Percentiles rank a stretch among this genome's conserved stretches.
These are phyloP conservation scores for Puccinia polysora DNA, from an alignment of 1,284 basidiomycete species.

Conservation along the genomic window DNA sequence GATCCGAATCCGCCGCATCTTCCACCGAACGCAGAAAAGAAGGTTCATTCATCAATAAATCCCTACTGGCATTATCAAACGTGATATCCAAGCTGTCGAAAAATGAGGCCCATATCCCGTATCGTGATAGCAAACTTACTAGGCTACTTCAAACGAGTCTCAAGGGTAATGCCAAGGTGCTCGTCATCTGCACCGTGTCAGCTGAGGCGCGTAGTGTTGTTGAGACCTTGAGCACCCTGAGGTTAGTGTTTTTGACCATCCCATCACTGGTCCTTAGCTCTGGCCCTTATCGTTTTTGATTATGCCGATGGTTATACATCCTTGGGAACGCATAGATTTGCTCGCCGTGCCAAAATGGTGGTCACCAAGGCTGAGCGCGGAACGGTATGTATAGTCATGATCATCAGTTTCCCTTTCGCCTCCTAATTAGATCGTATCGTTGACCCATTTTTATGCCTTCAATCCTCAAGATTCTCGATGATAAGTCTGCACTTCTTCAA, in stretches of 20 bases:
- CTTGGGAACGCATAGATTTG: conserved; percentile 57
- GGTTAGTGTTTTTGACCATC: conserved; percentile 29
- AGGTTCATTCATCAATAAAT: conserved; percentile 79
- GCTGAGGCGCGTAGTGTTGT: conserved; percentile 56
- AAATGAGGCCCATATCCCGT: conserved; percentile 68
- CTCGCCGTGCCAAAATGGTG: conserved; percentile 59
- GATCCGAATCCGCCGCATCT: conserved; percentile 88
- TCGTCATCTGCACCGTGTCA: conserved; percentile 84
- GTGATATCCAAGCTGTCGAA: conserved; percentile 61
- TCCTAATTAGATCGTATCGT: background rate
- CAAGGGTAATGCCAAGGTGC: conserved; percentile 88
- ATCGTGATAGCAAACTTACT: conserved; percentile 88
- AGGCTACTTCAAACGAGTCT: conserved; percentile 90
- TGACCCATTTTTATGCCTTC: background rate
- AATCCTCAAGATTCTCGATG: conserved; percentile 42
- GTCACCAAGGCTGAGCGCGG: conserved; percentile 60
- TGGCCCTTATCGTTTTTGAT: background rate
- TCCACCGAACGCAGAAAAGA: conserved; percentile 86
- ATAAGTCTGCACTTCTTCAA: conserved; percentile 54
- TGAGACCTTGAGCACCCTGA: conserved; percentile 58
- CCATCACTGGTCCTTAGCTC: no score
- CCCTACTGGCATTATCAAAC: conserved; percentile 49
- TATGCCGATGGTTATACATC: background rate
- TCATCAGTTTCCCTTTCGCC: background rate
- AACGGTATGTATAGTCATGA: conserved; percentile 49